Evolutionary conservation across 2,329 filamentous ascomycete genomes (phyloP).

Genomic region (Venturia pyrina): DNA sequence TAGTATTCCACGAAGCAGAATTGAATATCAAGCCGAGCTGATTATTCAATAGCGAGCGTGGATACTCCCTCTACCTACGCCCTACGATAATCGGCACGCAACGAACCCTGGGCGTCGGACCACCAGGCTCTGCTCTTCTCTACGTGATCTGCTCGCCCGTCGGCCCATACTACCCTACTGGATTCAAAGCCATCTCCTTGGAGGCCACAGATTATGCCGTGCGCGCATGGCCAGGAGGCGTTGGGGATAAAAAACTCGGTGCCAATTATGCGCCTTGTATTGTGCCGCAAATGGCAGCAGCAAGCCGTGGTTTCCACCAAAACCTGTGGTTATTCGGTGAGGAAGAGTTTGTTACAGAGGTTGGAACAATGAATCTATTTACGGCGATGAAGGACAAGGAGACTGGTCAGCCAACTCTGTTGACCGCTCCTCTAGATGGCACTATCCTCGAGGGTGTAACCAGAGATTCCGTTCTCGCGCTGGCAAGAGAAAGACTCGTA

Average conservation of each 20-base stretch:
- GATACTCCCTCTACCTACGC: slow-evolving; percentile 91
- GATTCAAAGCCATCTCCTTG: slow-evolving; percentile 92
- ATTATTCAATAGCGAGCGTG: slow-evolving; percentile 38
- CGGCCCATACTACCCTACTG: slow-evolving; percentile 94
- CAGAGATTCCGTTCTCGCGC: slow-evolving; percentile 75
- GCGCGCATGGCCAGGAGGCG: slow-evolving; percentile 93
- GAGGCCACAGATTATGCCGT: slow-evolving; percentile 96
- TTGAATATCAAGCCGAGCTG: not conserved
- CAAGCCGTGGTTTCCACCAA: slow-evolving; percentile 88
- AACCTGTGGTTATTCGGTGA: slow-evolving; percentile 97
- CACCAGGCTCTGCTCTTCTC: slow-evolving; percentile 84
- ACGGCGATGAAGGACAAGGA: slow-evolving; percentile 74
- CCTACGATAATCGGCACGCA: slow-evolving; percentile 98
- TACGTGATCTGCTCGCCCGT: slow-evolving; percentile 95
- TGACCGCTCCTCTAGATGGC: slow-evolving; percentile 92
- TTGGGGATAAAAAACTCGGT: slow-evolving; percentile 96
- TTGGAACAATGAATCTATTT: slow-evolving; percentile 99
- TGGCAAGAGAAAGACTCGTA: slow-evolving; percentile 72
- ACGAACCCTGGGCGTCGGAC: slow-evolving; percentile 80
- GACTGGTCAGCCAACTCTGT: slow-evolving; percentile 72
- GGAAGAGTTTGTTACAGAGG: slow-evolving; percentile 92
- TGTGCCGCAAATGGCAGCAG: slow-evolving; percentile 87
- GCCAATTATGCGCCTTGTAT: slow-evolving; percentile 99
- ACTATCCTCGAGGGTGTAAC: slow-evolving; percentile 95
- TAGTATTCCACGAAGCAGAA: slow-evolving; percentile 23